Conservation (phyloP, 2,329 filamentous ascomycete genomes). For the Phialophora macrospora region DNA sequence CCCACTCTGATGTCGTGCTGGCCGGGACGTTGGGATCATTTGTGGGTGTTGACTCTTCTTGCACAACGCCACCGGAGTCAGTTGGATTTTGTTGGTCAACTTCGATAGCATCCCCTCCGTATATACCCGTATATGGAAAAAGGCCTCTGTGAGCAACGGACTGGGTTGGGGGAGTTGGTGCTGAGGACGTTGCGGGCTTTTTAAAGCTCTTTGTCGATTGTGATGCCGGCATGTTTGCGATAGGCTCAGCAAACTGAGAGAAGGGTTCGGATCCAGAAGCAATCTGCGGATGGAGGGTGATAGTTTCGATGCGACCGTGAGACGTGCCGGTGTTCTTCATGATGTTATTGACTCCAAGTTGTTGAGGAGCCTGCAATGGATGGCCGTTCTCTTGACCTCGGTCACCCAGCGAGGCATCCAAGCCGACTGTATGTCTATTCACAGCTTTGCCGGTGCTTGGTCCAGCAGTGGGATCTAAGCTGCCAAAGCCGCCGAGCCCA, state of each 20-base stretch:
- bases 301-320: neutral
- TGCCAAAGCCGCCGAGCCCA: no score
- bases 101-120: neutral
- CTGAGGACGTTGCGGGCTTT: neutral
- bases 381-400: neutral
- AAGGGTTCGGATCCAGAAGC: neutral
- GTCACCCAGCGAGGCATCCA: no score
- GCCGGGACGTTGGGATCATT: neutral
- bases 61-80: neutral
- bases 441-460: no score
- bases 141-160: neutral
- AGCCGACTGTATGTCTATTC: no score
- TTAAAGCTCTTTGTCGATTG: neutral
- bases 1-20: neutral
- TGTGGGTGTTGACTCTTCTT: neutral
- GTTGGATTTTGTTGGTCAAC: neutral
- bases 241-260: neutral
- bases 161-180: neutral
- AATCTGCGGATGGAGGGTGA: neutral
- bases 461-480: no score
- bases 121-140: neutral
- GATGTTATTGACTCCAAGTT: neutral
- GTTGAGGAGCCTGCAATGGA: neutral
- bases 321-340: neutral
- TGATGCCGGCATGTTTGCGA: neutral